phyloP scores from a whole-genome alignment of 2,329 filamentous ascomycete genomes.

The Thelonectria olida region DNA sequence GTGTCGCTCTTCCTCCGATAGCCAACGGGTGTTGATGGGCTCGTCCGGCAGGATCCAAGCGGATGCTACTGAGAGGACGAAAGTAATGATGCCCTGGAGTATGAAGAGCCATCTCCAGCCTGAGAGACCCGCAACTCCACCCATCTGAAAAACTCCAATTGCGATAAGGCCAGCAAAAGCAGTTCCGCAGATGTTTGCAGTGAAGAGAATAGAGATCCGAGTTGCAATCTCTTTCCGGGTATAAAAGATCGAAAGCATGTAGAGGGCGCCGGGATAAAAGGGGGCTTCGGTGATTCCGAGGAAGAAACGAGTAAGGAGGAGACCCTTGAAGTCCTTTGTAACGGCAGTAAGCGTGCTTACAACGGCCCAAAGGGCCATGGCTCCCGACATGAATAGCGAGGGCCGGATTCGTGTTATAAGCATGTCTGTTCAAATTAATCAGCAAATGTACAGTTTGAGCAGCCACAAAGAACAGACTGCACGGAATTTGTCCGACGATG shows the following conservation, averaged over 20 bases:
- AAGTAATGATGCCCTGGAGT: constrained; percentile 74
- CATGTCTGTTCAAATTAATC: no score
- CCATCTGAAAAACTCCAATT: constrained; percentile 75
- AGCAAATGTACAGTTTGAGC: no score
- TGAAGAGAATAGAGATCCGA: constrained; percentile 79
- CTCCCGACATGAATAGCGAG: no score
- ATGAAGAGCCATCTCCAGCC: constrained; percentile 76
- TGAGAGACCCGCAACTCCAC: constrained; percentile 66
- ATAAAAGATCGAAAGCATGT: constrained; percentile 63
- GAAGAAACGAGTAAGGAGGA: constrained; percentile 57
- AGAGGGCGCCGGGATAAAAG: constrained; percentile 46
- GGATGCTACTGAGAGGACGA: constrained; percentile 71
- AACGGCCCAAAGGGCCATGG: constrained; percentile 57
- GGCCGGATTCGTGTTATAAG: constrained; percentile 52
- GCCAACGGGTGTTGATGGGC: constrained; percentile 79
- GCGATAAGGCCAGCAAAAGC: constrained; percentile 79
- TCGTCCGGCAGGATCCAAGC: constrained; percentile 84
- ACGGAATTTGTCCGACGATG: constrained; percentile 51
- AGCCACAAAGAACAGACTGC: no score
- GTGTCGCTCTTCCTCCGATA: constrained; percentile 74
- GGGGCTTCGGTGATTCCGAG: constrained; percentile 52
- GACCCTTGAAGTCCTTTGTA: constrained; percentile 55
- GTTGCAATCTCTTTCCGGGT: constrained; percentile 57
- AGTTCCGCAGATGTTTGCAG: constrained; percentile 80
- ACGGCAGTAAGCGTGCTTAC: constrained; percentile 57